Evolutionary conservation across 495 filamentous ascomycete species (phyloP).

Genomic region (Penicillium longicatenatum): DNA sequence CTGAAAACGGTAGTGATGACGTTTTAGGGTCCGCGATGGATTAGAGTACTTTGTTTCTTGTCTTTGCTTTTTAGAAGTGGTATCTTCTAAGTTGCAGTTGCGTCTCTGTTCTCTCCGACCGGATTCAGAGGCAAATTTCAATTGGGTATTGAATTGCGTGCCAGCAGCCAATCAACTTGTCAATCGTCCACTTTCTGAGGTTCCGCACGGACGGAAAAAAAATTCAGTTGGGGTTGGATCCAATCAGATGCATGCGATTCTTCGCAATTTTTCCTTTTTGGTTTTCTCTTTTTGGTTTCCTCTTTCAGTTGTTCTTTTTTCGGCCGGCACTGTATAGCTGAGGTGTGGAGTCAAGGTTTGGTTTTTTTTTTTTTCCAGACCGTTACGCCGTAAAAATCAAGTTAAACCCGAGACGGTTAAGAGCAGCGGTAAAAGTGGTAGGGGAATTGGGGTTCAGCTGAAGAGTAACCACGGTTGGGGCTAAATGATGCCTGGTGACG

Average conservation of each 20-base stretch:
- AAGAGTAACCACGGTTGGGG: conserved; percentile 36
- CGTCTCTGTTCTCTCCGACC: conserved; percentile 4
- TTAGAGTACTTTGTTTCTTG: neutral
- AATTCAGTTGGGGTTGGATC: neutral
- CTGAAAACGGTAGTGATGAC: conserved; percentile 11
- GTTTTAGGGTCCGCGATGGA: conserved; percentile 1
- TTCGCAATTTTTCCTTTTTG: neutral
- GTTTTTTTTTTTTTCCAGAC: conserved; percentile 9
- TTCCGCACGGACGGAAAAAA: conserved; percentile 2
- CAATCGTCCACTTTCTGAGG: conserved; percentile 2
- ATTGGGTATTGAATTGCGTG: conserved; percentile 24
- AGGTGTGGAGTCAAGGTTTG: conserved; percentile 14
- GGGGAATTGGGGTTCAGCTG: conserved; percentile 23
- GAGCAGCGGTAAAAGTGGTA: conserved; percentile 17
- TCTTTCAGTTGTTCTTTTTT: neutral
- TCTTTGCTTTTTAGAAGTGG: neutral
- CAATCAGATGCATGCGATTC: neutral
- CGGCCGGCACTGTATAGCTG: conserved; percentile 13
- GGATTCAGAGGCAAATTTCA: conserved; percentile 11
- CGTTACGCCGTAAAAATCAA: conserved; percentile 11
- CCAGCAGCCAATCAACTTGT: conserved; percentile 24
- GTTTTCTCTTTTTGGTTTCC: conserved; percentile 3
- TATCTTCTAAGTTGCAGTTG: neutral
- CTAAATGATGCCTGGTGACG: conserved; percentile 14
- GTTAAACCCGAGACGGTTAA: conserved; percentile 17